Conservation (phyloP, 768 basidiomycete genomes). For the Kockovaella imperatae region DNA sequence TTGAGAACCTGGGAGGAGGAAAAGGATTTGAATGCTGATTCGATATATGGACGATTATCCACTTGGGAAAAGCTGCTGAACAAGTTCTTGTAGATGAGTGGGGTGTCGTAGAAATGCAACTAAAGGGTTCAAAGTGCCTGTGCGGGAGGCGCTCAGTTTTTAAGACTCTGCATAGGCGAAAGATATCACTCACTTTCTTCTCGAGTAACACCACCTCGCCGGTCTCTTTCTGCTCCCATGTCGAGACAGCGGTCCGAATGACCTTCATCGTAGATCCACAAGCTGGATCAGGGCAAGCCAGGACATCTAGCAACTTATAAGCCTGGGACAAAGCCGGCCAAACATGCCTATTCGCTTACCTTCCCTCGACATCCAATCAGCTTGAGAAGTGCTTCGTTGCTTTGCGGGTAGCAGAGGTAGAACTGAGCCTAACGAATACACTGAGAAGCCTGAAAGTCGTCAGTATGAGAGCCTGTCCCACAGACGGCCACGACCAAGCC, state of each 20-base stretch:
- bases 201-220: neutral
- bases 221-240: neutral
- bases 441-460: neutral
- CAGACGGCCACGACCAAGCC: no score
- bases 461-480: neutral
- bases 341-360: neutral
- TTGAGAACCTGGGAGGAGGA: no score
- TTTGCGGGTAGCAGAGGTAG: conserved; percentile 4
- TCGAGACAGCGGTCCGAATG: neutral
- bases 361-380: conserved; percentile 3
- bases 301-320: neutral
- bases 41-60: no score
- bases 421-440: neutral
- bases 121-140: no score
- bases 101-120: no score
- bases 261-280: conserved; percentile 1
- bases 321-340: neutral
- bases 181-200: conserved; percentile 3
- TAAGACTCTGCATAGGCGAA: no score
- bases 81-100: no score
- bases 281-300: conserved; percentile 1
- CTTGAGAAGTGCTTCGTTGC: neutral
- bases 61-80: no score
- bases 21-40: no score
- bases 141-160: no score